Percentiles rank a stretch among this genome's conserved stretches.
Evolutionary conservation across 129 eudicot genomes (phyloP).

Genomic region (Apium graveolens): DNA sequence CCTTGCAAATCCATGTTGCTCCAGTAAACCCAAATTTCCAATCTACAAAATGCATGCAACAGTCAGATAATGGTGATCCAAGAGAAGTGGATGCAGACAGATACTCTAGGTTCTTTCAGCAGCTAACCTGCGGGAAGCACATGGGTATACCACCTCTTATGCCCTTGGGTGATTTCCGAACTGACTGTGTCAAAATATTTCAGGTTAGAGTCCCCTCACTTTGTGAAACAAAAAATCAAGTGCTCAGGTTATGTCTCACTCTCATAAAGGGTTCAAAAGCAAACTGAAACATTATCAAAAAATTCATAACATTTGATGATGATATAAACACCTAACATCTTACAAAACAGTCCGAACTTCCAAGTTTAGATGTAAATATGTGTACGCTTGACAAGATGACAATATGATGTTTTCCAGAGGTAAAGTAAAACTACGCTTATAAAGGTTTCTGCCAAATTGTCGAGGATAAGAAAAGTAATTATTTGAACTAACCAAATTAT

Average conservation of each 20-base stretch:
- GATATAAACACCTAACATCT: not conserved
- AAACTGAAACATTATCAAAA: not conserved
- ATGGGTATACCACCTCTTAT: conserved; percentile 81
- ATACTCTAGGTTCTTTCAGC: conserved; percentile 11
- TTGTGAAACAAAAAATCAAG: not conserved
- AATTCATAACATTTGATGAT: not conserved
- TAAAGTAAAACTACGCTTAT: not conserved
- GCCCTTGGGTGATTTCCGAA: conserved; percentile 68
- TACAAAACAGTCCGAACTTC: not conserved
- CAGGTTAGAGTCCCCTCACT: not conserved
- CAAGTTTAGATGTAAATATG: not conserved
- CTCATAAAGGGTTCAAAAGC: not conserved
- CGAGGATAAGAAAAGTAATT: not conserved
- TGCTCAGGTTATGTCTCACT: not conserved
- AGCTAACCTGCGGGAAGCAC: conserved; percentile 85
- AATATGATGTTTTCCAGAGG: not conserved
- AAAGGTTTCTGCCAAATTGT: not conserved
- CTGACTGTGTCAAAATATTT: conserved; percentile 33
- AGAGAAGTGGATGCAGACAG: not conserved
- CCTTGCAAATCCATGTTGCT: conserved; percentile 90
- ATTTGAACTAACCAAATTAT: not conserved
- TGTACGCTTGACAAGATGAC: not conserved
- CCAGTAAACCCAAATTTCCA: conserved; percentile 73
- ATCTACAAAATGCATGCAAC: conserved; percentile 40
- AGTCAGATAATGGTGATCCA: conserved; percentile 15